Base-by-base conservation (phyloP, 306 rosid genomes). In the Cicer bijugum region DNA sequence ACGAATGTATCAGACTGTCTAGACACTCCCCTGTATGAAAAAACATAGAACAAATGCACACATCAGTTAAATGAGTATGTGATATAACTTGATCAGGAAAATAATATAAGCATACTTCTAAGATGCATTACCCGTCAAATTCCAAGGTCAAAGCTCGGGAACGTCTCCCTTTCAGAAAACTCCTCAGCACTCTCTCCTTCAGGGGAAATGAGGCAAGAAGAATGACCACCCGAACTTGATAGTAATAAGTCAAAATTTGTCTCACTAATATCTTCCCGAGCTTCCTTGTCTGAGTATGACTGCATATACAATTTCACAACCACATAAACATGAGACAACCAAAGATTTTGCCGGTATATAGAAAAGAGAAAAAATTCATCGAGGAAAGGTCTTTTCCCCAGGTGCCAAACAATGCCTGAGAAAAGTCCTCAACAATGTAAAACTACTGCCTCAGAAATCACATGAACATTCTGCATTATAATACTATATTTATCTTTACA, bases 71-170 rank as follows among this genome's bases (percentile, higher is more conserved):
- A 43, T 50, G 60, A 74, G 46, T 15, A 43, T 47, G 70, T 51
- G 6, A 16, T 47, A 72, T 7, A 53, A 78, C 20, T n/a, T 10
- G 67, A 17, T 6, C 40, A 74, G 67, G 44, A 69, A 7, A 7
- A 56, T 47, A 47, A 51, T 37, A 33, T 9, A 67, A 19, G 12
- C 58, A 45, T 52, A 15, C 71, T 19, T 63, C 62, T 12, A 73
- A n/a, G 69, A 74, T 44, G 61, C 71, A 72, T 72, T 76, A 72
- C 81, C 67, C 55, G 69, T 80, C 82, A 88, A 82, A 94, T 85
- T 78, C 92, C 96, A 16, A 94, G 94, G 80, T 88, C 91, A 74
- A 94, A 93, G 79, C 85, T 91, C 12, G 94, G 97, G 72, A 68
- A 68, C 23, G 53, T 19, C 66, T 86, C 78, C 39, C 42, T 71